Base-by-base conservation (phyloP, 805 yeast genomes). In the Sugiyamaella qingdaonensis region DNA sequence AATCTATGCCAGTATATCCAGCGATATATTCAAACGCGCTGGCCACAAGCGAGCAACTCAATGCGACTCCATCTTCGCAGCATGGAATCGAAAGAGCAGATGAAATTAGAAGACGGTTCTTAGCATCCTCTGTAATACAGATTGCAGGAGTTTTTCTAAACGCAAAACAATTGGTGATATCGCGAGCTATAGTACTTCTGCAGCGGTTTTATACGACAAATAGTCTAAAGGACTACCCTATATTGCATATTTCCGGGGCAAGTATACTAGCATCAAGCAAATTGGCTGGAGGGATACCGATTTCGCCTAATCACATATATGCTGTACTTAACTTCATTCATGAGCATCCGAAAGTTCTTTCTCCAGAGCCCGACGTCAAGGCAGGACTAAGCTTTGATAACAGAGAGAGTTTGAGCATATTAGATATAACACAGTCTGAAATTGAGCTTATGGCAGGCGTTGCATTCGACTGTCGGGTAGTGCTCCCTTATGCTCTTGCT, bases 401-500 rank as follows among this genome's bases (percentile, higher is more conserved):
- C 13, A 16, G 18, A n/a, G 8, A 34, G 18, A 16, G 14, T 5
- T 4, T 39, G 10, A 39, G 24, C 24, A 39, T 39, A n/a, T 39
- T 39, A 9, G 43, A 39, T 39, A 21, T 41, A 33, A 44, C 14
- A 14, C 21, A 18, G 5, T 27, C 29, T 2, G 58, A 52, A 37
- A 45, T 39, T 13, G 54, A 54, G 27, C 37, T 58, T 10, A 45
- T 58, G 43, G 54, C 51, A 11, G 52, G 43, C 8, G 16, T 56
- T 10, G 54, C 53, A 10, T 59, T 58, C 33, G 53, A 56, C 31
- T 47, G 54, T 5, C 31, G 33, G 10, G 52, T 54, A 14, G 48
- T 39, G 9, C 27, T 52, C 13, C 60, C 60, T 13, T 48, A 59
- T 39, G 18, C 39, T 21, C 48, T 59, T 33, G 48, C 51, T 10